Percentiles rank a stretch among this genome's conserved stretches.
Evolutionary conservation across 2,329 filamentous ascomycete genomes (phyloP).

Genomic region (Bipolaris victoriae): DNA sequence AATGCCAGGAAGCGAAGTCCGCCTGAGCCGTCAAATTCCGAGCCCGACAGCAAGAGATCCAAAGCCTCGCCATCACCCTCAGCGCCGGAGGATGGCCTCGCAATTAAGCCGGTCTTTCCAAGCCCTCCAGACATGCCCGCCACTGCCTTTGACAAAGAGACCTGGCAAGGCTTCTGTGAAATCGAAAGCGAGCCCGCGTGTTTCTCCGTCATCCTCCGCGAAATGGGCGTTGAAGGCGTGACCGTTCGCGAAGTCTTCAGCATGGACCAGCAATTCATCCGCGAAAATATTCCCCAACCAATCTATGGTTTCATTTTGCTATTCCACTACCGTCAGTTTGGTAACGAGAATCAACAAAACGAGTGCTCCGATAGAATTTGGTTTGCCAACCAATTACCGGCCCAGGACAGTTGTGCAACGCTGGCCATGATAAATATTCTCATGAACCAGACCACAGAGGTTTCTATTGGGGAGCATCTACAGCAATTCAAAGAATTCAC

Average conservation of each 20-base stretch:
- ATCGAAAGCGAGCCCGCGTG: conserved; percentile 87
- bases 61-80: conserved; percentile 14
- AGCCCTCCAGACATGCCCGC: conserved; percentile 42
- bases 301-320: conserved; percentile 88
- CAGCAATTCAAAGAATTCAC: conserved; percentile 76
- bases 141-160: conserved; percentile 48
- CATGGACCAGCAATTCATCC: conserved; percentile 60
- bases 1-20: conserved; percentile 26
- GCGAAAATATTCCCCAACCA: conserved; percentile 34
- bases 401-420: conserved; percentile 83
- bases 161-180: conserved; percentile 78
- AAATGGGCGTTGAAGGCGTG: conserved; percentile 76
- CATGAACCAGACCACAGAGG: conserved; percentile 70
- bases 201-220: conserved; percentile 83
- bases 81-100: conserved; percentile 1
- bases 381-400: conserved; percentile 86
- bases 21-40: conserved; percentile 10
- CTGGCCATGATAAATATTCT: conserved; percentile 91
- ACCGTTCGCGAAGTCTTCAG: conserved; percentile 78
- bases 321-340: conserved; percentile 70
- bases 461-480: conserved; percentile 72
- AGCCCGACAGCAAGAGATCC: conserved; percentile 26
- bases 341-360: conserved; percentile 56
- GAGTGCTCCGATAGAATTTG: conserved; percentile 73
- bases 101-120: conserved; percentile 15